phyloP scores from a whole-genome alignment of 2,329 filamentous ascomycete species.

The Penicillium sp. region DNA sequence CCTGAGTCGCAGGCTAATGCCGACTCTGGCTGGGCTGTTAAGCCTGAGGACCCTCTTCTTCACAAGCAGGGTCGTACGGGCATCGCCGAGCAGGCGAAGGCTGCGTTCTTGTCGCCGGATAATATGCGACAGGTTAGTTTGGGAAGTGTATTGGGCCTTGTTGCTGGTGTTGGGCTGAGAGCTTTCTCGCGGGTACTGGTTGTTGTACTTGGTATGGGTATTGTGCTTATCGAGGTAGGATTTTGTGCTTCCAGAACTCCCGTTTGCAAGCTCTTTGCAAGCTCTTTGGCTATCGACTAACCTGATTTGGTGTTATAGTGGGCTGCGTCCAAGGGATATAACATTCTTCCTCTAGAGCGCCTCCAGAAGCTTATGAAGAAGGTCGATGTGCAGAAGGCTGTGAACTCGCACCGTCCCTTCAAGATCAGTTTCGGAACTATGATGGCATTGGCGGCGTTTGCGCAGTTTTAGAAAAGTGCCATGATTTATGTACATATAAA shows the following conservation, averaged over 20 bases:
- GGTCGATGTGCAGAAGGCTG: slow-evolving; percentile 38
- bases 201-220: slow-evolving; percentile 44
- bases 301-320: slow-evolving; percentile 30
- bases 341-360: slow-evolving; percentile 43
- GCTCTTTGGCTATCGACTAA: neutral
- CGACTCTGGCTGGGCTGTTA: slow-evolving; percentile 29
- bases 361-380: slow-evolving; percentile 45
- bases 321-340: slow-evolving; percentile 49
- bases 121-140: slow-evolving; percentile 47
- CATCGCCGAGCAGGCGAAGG: slow-evolving; percentile 4
- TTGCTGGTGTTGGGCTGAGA: slow-evolving; percentile 44
- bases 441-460: slow-evolving; percentile 49
- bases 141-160: slow-evolving; percentile 47
- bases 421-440: slow-evolving; percentile 49
- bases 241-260: neutral
- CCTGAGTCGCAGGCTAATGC: slow-evolving; percentile 16
- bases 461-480: slow-evolving; percentile 33
- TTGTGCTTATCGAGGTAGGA: slow-evolving; percentile 47
- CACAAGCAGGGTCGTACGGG: slow-evolving; percentile 29
- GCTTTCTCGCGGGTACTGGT: slow-evolving; percentile 47
- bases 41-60: slow-evolving; percentile 20
- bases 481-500: neutral
- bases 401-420: slow-evolving; percentile 44
- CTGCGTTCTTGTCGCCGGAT: slow-evolving; percentile 31
- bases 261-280: neutral